Evolutionary conservation across 2,329 filamentous ascomycete genomes (phyloP), one percentile per base, ranked within the genome.

Genomic region (Xylogone sp.): DNA sequence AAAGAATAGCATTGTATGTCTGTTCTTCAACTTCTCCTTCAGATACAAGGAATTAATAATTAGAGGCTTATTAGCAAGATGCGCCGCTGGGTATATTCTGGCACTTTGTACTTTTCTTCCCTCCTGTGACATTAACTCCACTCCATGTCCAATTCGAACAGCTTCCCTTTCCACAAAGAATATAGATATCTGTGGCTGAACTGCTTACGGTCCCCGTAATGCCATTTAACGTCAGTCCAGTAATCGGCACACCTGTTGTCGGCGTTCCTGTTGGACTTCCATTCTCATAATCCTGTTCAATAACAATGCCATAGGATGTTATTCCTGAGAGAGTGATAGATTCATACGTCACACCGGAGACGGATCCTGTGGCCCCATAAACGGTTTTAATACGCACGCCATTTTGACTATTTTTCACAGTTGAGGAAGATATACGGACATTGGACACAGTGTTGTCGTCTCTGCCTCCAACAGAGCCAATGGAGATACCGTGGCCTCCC

Each of bases 381-480:
- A 77, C 73, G 10, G 77, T 79, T 71, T 84, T 84, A 68, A 84
- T 75, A 53, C 80, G 79, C 46, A 82, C n/a, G n/a, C n/a, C n/a
- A 63, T 82, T 81, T 47, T 74, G 65, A 0, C 77, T 82, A 63
- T 82, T 68, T 53, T 59, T 64, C 54, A 84, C 72, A 19, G 66
- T 71, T 9, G 70, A 74, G 53, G 72, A 69, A 29, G 71, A 62
- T 57, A 85, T 77, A 21, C 68, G 70, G n/a, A 85, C 72, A 48
- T 70, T 74, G 21, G 72, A 63, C 48, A 85, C 81, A 7, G 59
- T 66, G 69, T 84, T 84, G 67, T 82, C 68, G 48, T 59, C 62
- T 46, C 79, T 77, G 13, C 77, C 77, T 42, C 80, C 79, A n/a
- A 83, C 76, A 5, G 76, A 80, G 46, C 80, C 79, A 58, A 85